Evolutionary conservation across 2,329 filamentous ascomycete species (phyloP).

Genomic region (Clarireedia paspali): DNA sequence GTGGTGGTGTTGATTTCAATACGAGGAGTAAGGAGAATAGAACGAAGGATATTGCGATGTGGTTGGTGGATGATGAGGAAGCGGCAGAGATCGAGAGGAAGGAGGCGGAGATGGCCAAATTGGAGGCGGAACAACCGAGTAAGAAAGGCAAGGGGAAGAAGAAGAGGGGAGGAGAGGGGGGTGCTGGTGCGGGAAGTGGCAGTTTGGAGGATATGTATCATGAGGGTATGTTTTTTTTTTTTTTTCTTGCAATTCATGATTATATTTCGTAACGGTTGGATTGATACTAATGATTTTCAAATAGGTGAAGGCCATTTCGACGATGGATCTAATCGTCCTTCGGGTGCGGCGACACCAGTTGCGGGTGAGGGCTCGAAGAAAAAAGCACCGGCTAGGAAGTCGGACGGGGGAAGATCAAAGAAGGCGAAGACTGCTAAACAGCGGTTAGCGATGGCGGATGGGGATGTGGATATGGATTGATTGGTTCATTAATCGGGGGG

Average conservation of each 20-base stretch:
- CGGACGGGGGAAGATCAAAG: constrained; percentile 45
- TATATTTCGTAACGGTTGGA: neutral
- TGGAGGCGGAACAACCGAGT: constrained; percentile 51
- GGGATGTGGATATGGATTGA: constrained; percentile 31
- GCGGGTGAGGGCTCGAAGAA: constrained; percentile 45
- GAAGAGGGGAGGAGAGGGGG: constrained; percentile 40
- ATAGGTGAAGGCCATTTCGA: constrained; percentile 95
- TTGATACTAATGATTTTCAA: constrained; percentile 7
- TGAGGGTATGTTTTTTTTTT: constrained; percentile 63
- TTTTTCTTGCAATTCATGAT: neutral
- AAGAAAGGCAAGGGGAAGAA: constrained; percentile 53
- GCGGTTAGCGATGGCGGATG: constrained; percentile 60
- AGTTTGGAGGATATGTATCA: constrained; percentile 98
- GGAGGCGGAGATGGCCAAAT: constrained; percentile 72
- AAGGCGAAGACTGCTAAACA: constrained; percentile 64
- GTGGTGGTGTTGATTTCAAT: constrained; percentile 90
- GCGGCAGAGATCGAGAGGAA: constrained; percentile 89
- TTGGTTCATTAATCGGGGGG: neutral
- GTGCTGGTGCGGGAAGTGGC: constrained; percentile 35
- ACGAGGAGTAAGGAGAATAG: constrained; percentile 83
- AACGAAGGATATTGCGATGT: constrained; percentile 97
- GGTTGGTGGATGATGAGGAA: constrained; percentile 95
- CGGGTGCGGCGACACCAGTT: constrained; percentile 77
- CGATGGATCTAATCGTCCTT: constrained; percentile 71
- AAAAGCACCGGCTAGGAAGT: constrained; percentile 31